phyloP scores from a whole-genome alignment of 2,329 filamentous ascomycete genomes.

The Stagonosporopsis vannaccii region DNA sequence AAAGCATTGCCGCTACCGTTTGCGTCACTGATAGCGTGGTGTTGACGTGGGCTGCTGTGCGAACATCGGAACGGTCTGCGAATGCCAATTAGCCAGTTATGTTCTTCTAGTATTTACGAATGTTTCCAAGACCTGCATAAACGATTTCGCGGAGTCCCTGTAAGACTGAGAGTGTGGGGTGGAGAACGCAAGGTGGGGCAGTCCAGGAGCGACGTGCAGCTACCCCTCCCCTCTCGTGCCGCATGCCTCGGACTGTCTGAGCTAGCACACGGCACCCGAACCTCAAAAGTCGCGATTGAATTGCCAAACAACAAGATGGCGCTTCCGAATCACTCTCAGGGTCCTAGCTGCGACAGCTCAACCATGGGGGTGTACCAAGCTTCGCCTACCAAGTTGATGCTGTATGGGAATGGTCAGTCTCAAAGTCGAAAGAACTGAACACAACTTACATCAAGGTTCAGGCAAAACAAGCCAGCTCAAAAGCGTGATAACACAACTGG shows the following conservation, averaged over 20 bases:
- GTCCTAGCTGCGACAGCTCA: conserved; percentile 39
- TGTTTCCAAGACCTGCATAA: background rate
- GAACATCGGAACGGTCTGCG: background rate
- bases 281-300: background rate
- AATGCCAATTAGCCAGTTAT: background rate
- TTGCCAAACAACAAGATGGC: conserved; percentile 30
- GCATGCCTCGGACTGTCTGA: background rate
- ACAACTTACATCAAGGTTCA: conserved; percentile 18
- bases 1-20: background rate
- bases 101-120: background rate
- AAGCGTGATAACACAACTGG: conserved; percentile 43
- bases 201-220: background rate
- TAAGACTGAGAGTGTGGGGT: background rate
- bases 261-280: background rate
- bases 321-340: conserved; percentile 39
- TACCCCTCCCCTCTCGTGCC: conserved; percentile 6
- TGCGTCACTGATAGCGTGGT: background rate
- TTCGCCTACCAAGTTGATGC: conserved; percentile 48
- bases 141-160: background rate
- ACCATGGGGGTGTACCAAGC: conserved; percentile 46
- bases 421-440: background rate
- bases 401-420: conserved; percentile 45
- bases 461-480: conserved; percentile 44
- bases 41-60: background rate
- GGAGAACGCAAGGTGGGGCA: conserved; percentile 2